These are phyloP conservation scores for Boechera divaricarpa DNA, from an alignment of 345 rosid genomes.

Conservation along the genomic window DNA sequence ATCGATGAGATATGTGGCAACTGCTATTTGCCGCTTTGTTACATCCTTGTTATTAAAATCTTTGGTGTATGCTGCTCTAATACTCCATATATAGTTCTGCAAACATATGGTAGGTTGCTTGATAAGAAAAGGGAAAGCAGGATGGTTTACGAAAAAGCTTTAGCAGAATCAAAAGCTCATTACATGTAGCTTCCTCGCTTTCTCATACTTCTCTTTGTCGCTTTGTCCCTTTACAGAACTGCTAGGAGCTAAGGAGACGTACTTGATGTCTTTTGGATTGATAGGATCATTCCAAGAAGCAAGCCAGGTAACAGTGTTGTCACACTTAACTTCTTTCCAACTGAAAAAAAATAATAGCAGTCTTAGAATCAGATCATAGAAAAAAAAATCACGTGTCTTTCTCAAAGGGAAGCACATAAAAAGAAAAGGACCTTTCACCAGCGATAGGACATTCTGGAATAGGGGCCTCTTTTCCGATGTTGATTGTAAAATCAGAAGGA, in stretches of 20 bases:
- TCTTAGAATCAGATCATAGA: slow-evolving; percentile 21
- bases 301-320: slow-evolving; percentile 97
- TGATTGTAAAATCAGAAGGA: slow-evolving; percentile 92
- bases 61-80: slow-evolving; percentile 86
- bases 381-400: not conserved
- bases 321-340: slow-evolving; percentile 98
- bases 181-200: slow-evolving; percentile 96
- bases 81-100: slow-evolving; percentile 78
- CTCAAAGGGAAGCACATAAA: slow-evolving; percentile 6
- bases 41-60: slow-evolving; percentile 77
- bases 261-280: slow-evolving; percentile 93
- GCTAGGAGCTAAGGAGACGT: slow-evolving; percentile 97
- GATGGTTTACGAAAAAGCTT: slow-evolving; percentile 20
- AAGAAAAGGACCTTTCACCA: slow-evolving; percentile 73
- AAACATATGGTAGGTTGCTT: slow-evolving; percentile 23
- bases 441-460: slow-evolving; percentile 95
- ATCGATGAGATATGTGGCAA: slow-evolving; percentile 97
- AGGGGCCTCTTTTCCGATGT: slow-evolving; percentile 84
- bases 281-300: slow-evolving; percentile 99
- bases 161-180: slow-evolving; percentile 20
- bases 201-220: slow-evolving; percentile 99
- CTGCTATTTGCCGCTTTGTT: slow-evolving; percentile 84
- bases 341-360: slow-evolving; percentile 49
- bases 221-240: slow-evolving; percentile 97
- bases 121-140: slow-evolving; percentile 13